Evolutionary conservation across 1,284 basidiomycete species (phyloP).

Genomic region (Schizophyllum commune): DNA sequence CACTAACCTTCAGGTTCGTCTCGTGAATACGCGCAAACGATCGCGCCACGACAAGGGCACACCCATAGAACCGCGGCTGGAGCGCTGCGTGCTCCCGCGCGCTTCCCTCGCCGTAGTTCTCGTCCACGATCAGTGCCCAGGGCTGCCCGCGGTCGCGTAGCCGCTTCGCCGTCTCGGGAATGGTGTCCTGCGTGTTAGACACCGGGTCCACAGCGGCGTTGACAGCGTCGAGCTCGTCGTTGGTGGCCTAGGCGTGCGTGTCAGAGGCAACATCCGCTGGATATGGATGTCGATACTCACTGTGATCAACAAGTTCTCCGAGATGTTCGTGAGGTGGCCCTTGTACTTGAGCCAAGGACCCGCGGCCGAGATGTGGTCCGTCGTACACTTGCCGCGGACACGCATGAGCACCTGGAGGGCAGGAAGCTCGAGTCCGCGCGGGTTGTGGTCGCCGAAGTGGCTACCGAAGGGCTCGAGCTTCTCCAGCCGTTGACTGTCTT

Average conservation of each 20-base stretch:
- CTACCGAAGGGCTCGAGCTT: conserved; percentile 80
- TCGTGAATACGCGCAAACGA: conserved; percentile 99
- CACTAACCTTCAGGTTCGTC: conserved; percentile 84
- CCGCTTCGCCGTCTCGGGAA: conserved; percentile 84
- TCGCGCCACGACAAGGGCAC: conserved; percentile 76
- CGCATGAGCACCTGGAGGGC: conserved; percentile 80
- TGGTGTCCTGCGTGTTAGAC: conserved; percentile 60
- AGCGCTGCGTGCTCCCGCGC: conserved; percentile 98
- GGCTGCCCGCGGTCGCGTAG: conserved; percentile 78
- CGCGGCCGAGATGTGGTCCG: conserved; percentile 97
- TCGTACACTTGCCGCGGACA: conserved; percentile 96
- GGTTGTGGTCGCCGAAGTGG: conserved; percentile 58
- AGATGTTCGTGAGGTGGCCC: conserved; percentile 92
- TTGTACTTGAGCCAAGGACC: conserved; percentile 99
- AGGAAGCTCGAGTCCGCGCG: conserved; percentile 70
- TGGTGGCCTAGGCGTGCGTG: conserved; percentile 64
- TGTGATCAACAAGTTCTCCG: conserved; percentile 86
- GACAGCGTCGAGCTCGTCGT: conserved; percentile 88
- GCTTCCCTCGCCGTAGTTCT: conserved; percentile 96
- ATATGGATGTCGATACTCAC: not conserved
- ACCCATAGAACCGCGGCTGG: conserved; percentile 95
- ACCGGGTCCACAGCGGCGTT: conserved; percentile 77
- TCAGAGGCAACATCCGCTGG: conserved; percentile 3
- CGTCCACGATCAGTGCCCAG: conserved; percentile 94
- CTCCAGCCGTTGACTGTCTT: conserved; percentile 84